These are phyloP conservation scores for Apophysomyces variabilis DNA, from an alignment of 371 early-diverging fungal species.

Conservation along the genomic window DNA sequence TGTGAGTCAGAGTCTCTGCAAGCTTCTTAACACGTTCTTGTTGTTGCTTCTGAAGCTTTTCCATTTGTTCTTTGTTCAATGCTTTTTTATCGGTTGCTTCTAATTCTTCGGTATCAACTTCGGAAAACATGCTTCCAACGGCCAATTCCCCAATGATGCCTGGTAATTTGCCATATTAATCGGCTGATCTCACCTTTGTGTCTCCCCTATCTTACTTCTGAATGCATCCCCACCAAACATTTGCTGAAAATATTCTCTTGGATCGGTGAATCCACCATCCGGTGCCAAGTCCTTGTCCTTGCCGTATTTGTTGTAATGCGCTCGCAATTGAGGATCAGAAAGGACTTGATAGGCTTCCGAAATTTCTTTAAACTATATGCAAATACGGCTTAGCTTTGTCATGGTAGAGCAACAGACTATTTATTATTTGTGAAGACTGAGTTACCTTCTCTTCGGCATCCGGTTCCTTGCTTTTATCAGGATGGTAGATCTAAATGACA, in stretches of 20 bases:
- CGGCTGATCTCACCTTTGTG: not conserved
- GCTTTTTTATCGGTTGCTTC: constrained; percentile 20
- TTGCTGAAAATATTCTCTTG: constrained; percentile 91
- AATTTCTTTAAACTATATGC: constrained; percentile 83
- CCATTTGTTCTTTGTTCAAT: constrained; percentile 65
- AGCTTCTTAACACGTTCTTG: constrained; percentile 81
- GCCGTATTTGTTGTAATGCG: constrained; percentile 90
- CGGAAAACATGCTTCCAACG: constrained; percentile 50
- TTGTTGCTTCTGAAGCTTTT: constrained; percentile 50
- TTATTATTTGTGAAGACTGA: not conserved
- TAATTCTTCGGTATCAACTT: constrained; percentile 27
- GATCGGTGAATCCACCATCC: constrained; percentile 83
- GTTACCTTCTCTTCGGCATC: constrained; percentile 88
- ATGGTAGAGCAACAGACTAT: not conserved
- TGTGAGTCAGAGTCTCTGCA: constrained; percentile 73
- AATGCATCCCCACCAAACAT: constrained; percentile 97
- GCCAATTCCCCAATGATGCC: constrained; percentile 55
- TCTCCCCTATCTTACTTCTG: constrained; percentile 34
- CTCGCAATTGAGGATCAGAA: constrained; percentile 87
- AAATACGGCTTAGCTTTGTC: not conserved
- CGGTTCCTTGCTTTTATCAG: constrained; percentile 91
- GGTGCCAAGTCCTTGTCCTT: constrained; percentile 72
- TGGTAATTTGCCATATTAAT: not conserved
- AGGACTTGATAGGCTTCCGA: constrained; percentile 96
- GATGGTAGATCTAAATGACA: constrained; percentile 83